Evolutionary conservation across 495 filamentous ascomycete species (phyloP).

Genomic region (Hyaloscypha variabilis): DNA sequence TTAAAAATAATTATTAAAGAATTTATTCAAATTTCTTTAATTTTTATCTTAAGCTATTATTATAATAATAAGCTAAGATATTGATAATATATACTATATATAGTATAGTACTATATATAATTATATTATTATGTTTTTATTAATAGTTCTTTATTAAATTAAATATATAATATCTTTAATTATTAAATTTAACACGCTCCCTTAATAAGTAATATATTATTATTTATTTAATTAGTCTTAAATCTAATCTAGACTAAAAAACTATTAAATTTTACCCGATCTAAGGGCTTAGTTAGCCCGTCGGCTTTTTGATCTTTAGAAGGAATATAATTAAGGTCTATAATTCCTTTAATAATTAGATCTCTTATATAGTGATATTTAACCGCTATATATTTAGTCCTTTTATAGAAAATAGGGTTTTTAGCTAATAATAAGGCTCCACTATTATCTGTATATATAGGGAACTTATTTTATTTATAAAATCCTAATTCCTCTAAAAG

Average conservation of each 20-base stretch:
- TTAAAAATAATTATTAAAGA: too few species aligned
- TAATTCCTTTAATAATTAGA: constrained; percentile 18
- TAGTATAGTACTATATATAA: too few species aligned
- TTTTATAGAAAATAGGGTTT: constrained; percentile 19
- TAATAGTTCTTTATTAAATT: too few species aligned
- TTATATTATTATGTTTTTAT: too few species aligned
- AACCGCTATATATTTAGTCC: constrained; percentile 25
- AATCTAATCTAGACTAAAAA: constrained; percentile 11
- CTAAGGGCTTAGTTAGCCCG: constrained; percentile 22
- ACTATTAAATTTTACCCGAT: constrained; percentile 19
- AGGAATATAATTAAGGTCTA: constrained; percentile 24
- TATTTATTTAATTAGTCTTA: constrained; percentile 7
- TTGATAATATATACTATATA: too few species aligned
- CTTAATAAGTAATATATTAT: background rate
- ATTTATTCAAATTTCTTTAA: too few species aligned
- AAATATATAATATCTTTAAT: too few species aligned
- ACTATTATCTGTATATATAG: constrained; percentile 23
- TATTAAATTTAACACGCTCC: too few species aligned
- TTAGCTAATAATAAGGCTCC: constrained; percentile 18
- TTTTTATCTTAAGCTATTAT: too few species aligned
- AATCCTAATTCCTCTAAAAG: constrained; percentile 16
- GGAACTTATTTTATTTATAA: constrained; percentile 17
- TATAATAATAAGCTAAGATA: too few species aligned
- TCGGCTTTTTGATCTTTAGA: constrained; percentile 15
- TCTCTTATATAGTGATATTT: too few species aligned